These are phyloP conservation scores for Psilocybe cubensis DNA, from an alignment of 768 basidiomycete genomes.

Conservation along the genomic window DNA sequence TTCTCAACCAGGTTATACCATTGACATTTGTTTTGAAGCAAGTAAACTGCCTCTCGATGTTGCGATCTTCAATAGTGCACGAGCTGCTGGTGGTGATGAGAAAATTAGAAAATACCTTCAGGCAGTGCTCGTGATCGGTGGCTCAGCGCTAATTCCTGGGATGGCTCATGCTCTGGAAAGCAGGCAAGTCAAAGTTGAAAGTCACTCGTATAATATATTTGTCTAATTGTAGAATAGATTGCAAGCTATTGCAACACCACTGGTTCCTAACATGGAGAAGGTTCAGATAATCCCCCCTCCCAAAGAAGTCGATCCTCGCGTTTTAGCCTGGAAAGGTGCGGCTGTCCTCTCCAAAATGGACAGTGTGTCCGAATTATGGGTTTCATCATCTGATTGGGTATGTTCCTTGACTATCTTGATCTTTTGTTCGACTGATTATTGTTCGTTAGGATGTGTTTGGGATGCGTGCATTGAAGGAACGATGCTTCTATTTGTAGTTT, in stretches of 20 bases:
- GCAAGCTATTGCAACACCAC: constrained; percentile 82
- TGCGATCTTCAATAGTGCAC: constrained; percentile 89
- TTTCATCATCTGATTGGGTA: constrained; percentile 88
- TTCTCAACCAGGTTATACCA: constrained; percentile 50
- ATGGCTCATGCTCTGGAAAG: constrained; percentile 88
- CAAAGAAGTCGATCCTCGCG: constrained; percentile 88
- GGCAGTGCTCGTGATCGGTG: constrained; percentile 87
- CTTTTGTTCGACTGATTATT: constrained; percentile 10
- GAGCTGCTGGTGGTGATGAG: constrained; percentile 88
- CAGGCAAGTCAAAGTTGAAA: constrained; percentile 54
- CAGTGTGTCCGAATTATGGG: constrained; percentile 86
- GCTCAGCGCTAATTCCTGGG: constrained; percentile 78
- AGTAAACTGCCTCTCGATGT: constrained; percentile 91
- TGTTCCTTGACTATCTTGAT: neutral
- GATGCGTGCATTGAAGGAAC: constrained; percentile 80
- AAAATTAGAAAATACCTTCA: constrained; percentile 89
- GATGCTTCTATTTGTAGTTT: constrained; percentile 75
- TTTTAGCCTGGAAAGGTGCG: constrained; percentile 95
- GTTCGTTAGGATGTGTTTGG: constrained; percentile 67
- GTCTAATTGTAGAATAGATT: constrained; percentile 43
- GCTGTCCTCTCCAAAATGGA: constrained; percentile 93
- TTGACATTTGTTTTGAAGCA: constrained; percentile 85
- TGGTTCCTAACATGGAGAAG: constrained; percentile 84
- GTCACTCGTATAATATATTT: neutral
- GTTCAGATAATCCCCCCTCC: constrained; percentile 94